phyloP scores from a whole-genome alignment of 2,329 filamentous ascomycete genomes.

The Knufia fluminis region DNA sequence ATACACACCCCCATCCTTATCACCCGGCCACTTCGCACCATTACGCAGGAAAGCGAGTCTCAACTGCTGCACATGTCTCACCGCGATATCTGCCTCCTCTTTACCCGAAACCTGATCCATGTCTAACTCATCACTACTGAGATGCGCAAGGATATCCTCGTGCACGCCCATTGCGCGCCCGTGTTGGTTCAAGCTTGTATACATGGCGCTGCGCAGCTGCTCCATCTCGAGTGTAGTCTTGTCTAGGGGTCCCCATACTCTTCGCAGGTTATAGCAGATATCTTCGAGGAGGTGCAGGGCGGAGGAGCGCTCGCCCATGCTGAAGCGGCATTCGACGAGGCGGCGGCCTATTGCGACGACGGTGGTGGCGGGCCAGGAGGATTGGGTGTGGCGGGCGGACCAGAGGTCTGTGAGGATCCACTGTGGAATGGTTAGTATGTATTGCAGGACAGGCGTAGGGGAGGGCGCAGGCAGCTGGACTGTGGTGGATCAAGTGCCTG shows the following conservation, averaged over 20 bases:
- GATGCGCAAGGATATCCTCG: slow-evolving; percentile 3
- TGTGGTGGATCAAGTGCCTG: slow-evolving; percentile 29
- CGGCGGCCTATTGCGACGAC: slow-evolving; percentile 45
- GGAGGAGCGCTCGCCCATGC: slow-evolving; percentile 36
- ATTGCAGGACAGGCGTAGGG: slow-evolving; percentile 44
- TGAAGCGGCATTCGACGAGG: slow-evolving; percentile 45
- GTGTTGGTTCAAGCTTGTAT: slow-evolving; percentile 27
- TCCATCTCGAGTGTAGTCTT: slow-evolving; percentile 41
- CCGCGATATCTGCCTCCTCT: slow-evolving; percentile 4
- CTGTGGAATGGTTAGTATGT: slow-evolving; percentile 22
- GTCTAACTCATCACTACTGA: slow-evolving; percentile 5
- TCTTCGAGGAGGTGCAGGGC: slow-evolving; percentile 43
- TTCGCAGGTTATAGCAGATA: slow-evolving; percentile 48
- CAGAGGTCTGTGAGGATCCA: slow-evolving; percentile 37
- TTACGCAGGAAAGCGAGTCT: slow-evolving; percentile 1
- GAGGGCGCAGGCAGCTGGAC: slow-evolving; percentile 41
- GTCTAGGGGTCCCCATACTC: slow-evolving; percentile 42
- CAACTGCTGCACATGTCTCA: background rate
- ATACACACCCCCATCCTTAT: background rate
- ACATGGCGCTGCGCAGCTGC: slow-evolving; percentile 41
- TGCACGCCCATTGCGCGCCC: slow-evolving; percentile 1
- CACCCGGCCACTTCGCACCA: slow-evolving; percentile 1
- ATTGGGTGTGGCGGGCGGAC: slow-evolving; percentile 38
- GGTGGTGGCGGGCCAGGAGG: slow-evolving; percentile 36
- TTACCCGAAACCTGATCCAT: background rate